Percentiles rank a stretch among this genome's conserved stretches.
Conservation (phyloP, 495 filamentous ascomycete species). For the Hypomontagnella submonticulosa region DNA sequence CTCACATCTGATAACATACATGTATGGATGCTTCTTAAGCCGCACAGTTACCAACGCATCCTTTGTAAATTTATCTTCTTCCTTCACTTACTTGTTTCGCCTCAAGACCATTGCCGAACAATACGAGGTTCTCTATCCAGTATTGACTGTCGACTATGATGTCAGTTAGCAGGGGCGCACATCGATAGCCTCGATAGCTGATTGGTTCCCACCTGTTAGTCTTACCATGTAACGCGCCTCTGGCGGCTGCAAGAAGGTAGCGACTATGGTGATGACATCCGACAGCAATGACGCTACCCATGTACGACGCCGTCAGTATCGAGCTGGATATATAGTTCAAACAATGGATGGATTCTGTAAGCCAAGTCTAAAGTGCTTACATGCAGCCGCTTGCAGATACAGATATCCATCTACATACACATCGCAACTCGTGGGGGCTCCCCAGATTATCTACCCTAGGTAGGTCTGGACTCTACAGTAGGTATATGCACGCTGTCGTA, state of each 20-base stretch:
- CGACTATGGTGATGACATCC: slow-evolving; percentile 29
- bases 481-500: neutral
- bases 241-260: slow-evolving; percentile 27
- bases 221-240: slow-evolving; percentile 17
- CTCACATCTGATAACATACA: neutral
- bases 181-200: slow-evolving; percentile 1
- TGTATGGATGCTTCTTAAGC: neutral
- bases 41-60: too few species aligned
- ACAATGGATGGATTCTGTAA: slow-evolving; percentile 9
- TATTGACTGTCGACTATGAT: slow-evolving; percentile 28
- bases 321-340: neutral
- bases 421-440: slow-evolving; percentile 9
- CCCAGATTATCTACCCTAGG: slow-evolving; percentile 5
- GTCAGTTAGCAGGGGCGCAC: slow-evolving; percentile 28
- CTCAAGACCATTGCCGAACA: slow-evolving; percentile 6
- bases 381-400: slow-evolving; percentile 19
- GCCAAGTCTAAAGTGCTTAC: slow-evolving; percentile 22
- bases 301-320: slow-evolving; percentile 14
- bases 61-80: too few species aligned
- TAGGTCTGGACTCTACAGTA: too few species aligned
- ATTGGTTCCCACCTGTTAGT: slow-evolving; percentile 21
- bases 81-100: too few species aligned
- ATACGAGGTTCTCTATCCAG: slow-evolving; percentile 16
- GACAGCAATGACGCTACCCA: slow-evolving; percentile 19
- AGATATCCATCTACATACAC: slow-evolving; percentile 19